Evolutionary conservation across 139 green algal species (phyloP).

Genomic region (Chlorella sp.): DNA sequence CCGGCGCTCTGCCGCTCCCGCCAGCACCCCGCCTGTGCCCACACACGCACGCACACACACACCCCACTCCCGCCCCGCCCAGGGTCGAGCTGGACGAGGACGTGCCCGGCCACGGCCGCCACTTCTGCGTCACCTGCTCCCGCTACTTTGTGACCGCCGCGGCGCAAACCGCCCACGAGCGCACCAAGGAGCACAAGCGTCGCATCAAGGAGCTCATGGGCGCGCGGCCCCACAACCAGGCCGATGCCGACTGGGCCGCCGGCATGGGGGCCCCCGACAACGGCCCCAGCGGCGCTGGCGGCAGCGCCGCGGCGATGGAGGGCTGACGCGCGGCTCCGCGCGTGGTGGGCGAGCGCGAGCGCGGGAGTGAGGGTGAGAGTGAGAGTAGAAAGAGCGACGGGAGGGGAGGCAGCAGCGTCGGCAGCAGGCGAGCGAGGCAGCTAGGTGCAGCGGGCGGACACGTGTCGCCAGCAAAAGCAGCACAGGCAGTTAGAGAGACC

Average conservation of each 20-base stretch:
- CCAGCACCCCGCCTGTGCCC: neutral
- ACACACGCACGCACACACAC: neutral
- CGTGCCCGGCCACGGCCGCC: constrained; percentile 57
- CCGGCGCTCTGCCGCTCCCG: neutral
- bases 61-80: neutral
- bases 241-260: constrained; percentile 73
- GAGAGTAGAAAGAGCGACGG: no score
- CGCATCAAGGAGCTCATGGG: constrained; percentile 67
- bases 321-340: no score
- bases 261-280: constrained; percentile 80
- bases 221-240: constrained; percentile 72
- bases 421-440: no score
- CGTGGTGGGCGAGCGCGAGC: no score
- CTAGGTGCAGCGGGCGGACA: no score
- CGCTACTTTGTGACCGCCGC: constrained; percentile 45
- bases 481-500: no score
- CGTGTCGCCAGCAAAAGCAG: no score
- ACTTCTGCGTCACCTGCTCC: constrained; percentile 32
- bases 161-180: constrained; percentile 62
- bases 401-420: no score
- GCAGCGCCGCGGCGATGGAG: no score
- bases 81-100: constrained; percentile 78
- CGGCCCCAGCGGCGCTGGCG: no score
- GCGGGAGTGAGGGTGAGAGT: no score
- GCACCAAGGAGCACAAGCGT: constrained; percentile 75